Conservation (phyloP, 768 basidiomycete genomes). For the Chalciporus chontae region DNA sequence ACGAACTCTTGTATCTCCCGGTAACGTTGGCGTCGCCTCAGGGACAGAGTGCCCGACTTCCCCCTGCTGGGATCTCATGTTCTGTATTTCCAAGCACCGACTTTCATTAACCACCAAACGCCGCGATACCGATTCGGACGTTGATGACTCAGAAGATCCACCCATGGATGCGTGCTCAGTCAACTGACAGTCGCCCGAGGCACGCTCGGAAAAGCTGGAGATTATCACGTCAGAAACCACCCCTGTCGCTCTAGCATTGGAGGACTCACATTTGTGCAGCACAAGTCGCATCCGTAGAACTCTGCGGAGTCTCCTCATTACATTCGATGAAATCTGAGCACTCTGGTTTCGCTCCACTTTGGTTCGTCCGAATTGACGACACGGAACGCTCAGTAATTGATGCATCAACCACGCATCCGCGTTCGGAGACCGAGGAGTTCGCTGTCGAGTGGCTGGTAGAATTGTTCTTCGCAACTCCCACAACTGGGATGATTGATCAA, state of each 20-base stretch:
- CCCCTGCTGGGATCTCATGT: not conserved
- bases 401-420: not conserved
- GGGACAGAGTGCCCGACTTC: not conserved
- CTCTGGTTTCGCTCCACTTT: not conserved
- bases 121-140: not conserved
- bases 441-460: not conserved
- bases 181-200: not conserved
- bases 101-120: not conserved
- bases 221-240: not conserved
- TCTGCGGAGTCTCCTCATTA: not conserved
- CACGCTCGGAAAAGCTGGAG: not conserved
- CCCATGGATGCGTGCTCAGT: not conserved
- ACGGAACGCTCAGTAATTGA: not conserved
- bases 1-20: not conserved
- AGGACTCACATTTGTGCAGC: conserved; percentile 5
- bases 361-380: not conserved
- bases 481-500: not conserved
- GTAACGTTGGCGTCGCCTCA: not conserved
- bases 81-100: not conserved
- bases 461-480: too few species aligned
- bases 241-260: not conserved
- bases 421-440: not conserved
- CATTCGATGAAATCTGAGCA: not conserved
- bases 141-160: not conserved
- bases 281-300: not conserved